Evolutionary conservation across 108 stramenopile species (phyloP).

Genomic region (Cylindrotheca fusiformis): DNA sequence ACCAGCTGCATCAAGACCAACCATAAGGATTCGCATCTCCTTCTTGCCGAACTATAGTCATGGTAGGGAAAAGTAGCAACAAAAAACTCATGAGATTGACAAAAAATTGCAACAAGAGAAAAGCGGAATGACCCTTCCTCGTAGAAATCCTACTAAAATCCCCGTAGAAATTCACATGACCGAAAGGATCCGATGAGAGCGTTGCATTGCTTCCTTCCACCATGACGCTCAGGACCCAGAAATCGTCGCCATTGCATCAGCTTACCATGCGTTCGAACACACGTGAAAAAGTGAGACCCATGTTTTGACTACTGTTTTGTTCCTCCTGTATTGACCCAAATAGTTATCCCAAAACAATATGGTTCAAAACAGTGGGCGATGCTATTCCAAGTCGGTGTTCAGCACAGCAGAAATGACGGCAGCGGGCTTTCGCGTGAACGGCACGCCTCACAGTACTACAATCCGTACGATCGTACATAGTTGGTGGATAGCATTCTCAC

Average conservation of each 20-base stretch:
- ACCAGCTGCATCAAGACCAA: slow-evolving; percentile 99
- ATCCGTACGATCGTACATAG: no score
- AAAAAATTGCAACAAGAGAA: no score
- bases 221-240: slow-evolving; percentile 4
- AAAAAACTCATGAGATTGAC: slow-evolving; percentile 1
- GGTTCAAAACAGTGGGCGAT: slow-evolving; percentile 7
- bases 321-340: background rate
- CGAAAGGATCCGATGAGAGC: background rate
- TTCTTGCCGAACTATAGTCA: slow-evolving; percentile 90
- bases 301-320: slow-evolving; percentile 43
- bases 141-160: slow-evolving; percentile 26
- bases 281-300: slow-evolving; percentile 88
- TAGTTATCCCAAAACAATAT: slow-evolving; percentile 11
- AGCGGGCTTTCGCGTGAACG: slow-evolving; percentile 12
- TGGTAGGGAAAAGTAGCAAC: slow-evolving; percentile 6
- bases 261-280: slow-evolving; percentile 91
- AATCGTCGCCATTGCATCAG: background rate
- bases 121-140: slow-evolving; percentile 26
- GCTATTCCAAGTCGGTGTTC: slow-evolving; percentile 7
- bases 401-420: slow-evolving; percentile 1
- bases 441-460: background rate
- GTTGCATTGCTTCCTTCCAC: slow-evolving; percentile 4
- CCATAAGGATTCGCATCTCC: slow-evolving; percentile 99
- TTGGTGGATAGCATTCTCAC: no score
- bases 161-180: slow-evolving; percentile 19